A percentile compares a stretch with the other conserved stretches of the same genome.
phyloP scores from a whole-genome alignment of 1,139 yeast species.

The Yamadazyma sp. region DNA sequence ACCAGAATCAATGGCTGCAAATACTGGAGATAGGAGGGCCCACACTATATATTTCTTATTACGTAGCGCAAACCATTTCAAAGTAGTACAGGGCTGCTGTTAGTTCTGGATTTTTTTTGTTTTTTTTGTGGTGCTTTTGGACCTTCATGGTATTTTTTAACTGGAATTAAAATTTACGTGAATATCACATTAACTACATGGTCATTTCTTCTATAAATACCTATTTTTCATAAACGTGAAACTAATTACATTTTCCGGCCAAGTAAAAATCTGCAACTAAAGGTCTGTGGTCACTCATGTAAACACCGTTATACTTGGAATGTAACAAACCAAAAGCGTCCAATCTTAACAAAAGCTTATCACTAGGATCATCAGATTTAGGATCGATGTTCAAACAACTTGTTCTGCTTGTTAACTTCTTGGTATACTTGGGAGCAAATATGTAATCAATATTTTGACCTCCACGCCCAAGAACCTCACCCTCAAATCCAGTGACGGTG shows the following conservation, averaged over 20 bases:
- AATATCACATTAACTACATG: too few species aligned
- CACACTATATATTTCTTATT: too few species aligned
- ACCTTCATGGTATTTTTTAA: too few species aligned
- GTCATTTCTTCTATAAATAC: too few species aligned
- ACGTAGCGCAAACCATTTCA: too few species aligned
- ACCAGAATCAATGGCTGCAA: constrained; percentile 1
- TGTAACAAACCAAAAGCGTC: constrained; percentile 46
- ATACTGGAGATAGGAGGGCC: too few species aligned
- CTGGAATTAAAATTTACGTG: not conserved
- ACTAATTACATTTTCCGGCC: constrained; percentile 14
- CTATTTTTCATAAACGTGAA: not conserved
- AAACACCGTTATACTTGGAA: constrained; percentile 42
- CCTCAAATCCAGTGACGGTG: constrained; percentile 54
- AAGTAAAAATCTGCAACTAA: constrained; percentile 43
- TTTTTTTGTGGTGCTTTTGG: too few species aligned
- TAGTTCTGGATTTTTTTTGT: too few species aligned
- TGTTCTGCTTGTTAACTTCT: constrained; percentile 20
- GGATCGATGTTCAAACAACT: constrained; percentile 18
- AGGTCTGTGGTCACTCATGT: constrained; percentile 58
- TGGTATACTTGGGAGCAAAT: constrained; percentile 38
- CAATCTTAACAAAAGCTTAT: constrained; percentile 22
- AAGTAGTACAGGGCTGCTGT: too few species aligned
- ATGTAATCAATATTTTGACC: constrained; percentile 51
- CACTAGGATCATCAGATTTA: constrained; percentile 9
- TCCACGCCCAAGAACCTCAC: constrained; percentile 27